Conservation (phyloP, 192 early-diverging fungal species). For the Coemansia sp. region DNA sequence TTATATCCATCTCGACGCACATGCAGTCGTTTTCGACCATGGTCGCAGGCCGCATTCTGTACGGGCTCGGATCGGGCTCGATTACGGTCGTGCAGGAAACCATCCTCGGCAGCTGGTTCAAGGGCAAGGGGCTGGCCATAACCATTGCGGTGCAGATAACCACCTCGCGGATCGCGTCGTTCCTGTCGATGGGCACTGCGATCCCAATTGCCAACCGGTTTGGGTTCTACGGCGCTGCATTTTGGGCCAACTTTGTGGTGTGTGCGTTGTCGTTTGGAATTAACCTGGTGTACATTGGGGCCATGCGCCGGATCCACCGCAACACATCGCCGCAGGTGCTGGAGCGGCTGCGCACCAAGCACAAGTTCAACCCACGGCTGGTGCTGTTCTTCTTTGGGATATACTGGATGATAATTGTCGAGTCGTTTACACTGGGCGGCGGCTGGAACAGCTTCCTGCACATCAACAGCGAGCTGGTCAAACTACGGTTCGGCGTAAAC, state of each 20-base stretch:
- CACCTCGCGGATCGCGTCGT: slow-evolving; percentile 66
- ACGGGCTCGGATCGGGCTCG: slow-evolving; percentile 68
- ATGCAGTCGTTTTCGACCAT: slow-evolving; percentile 47
- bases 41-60: slow-evolving; percentile 56
- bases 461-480: slow-evolving; percentile 70
- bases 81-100: slow-evolving; percentile 78
- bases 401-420: slow-evolving; percentile 58
- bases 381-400: slow-evolving; percentile 57
- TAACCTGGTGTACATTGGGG: slow-evolving; percentile 62
- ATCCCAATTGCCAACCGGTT: slow-evolving; percentile 56
- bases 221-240: slow-evolving; percentile 41
- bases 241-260: slow-evolving; percentile 60
- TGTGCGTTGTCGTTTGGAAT: slow-evolving; percentile 66
- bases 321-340: slow-evolving; percentile 17
- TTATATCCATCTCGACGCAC: slow-evolving; percentile 53
- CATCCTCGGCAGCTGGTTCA: slow-evolving; percentile 73
- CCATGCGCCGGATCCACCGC: slow-evolving; percentile 48
- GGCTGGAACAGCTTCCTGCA: slow-evolving; percentile 65
- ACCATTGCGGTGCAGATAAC: slow-evolving; percentile 68
- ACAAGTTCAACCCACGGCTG: slow-evolving; percentile 54
- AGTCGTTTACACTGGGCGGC: slow-evolving; percentile 59
- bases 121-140: slow-evolving; percentile 60
- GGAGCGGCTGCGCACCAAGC: slow-evolving; percentile 49
- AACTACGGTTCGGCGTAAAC: slow-evolving; percentile 60
- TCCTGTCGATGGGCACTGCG: slow-evolving; percentile 63